Evolutionary conservation across 2,329 filamentous ascomycete genomes (phyloP).

Genomic region (Sporothrix phasma): DNA sequence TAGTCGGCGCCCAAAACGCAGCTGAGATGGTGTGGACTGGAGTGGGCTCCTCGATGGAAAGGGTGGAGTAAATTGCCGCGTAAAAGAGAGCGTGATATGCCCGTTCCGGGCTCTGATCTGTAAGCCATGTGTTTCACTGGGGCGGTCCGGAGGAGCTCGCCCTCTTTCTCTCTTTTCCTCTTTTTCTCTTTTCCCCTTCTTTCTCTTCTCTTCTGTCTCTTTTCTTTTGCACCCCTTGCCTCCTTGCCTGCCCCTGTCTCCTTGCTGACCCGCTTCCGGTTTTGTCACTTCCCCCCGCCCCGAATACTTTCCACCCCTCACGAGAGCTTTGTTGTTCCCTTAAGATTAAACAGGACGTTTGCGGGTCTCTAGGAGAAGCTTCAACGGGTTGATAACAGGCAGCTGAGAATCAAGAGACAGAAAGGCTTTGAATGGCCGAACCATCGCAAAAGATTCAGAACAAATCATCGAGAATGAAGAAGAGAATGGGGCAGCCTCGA

Average conservation of each 20-base stretch:
- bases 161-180: background rate
- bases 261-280: too few species aligned
- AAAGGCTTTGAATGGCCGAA: background rate
- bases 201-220: background rate
- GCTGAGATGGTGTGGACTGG: too few species aligned
- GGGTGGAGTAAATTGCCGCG: background rate
- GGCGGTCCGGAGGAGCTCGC: background rate
- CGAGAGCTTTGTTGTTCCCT: background rate
- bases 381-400: background rate
- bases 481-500: too few species aligned
- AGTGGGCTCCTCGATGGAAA: background rate
- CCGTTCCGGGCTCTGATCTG: background rate
- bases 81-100: background rate
- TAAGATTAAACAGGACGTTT: slow-evolving; percentile 5
- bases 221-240: background rate
- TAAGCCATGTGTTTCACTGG: slow-evolving; percentile 9
- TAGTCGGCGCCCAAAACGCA: background rate
- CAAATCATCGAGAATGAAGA: background rate
- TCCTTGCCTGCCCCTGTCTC: background rate
- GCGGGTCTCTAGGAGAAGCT: background rate
- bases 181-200: background rate
- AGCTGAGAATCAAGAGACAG: background rate
- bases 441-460: background rate
- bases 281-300: background rate
- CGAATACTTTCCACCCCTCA: background rate